phyloP scores from a whole-genome alignment of 108 stramenopile species.

The Aurantiochytrium sp. region DNA sequence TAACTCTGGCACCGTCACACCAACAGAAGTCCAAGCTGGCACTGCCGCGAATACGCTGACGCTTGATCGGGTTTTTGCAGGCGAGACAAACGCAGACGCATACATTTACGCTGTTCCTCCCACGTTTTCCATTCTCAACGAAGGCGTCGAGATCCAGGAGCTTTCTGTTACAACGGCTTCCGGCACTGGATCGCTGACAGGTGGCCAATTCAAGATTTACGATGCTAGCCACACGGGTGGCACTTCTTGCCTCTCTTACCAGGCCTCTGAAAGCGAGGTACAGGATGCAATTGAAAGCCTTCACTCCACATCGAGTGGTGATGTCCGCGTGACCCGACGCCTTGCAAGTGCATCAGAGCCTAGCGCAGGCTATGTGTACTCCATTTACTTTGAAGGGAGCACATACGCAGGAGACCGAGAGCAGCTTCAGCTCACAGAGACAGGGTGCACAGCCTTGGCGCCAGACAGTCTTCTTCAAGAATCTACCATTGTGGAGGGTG shows the following conservation, averaged over 20 bases:
- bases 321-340: slow-evolving; percentile 54
- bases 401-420: slow-evolving; percentile 1
- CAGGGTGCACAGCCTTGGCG: not conserved
- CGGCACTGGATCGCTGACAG: not conserved
- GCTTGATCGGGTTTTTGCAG: slow-evolving; percentile 38
- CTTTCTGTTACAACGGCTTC: slow-evolving; percentile 27
- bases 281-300: slow-evolving; percentile 43
- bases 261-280: slow-evolving; percentile 49
- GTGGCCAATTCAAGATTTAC: not conserved
- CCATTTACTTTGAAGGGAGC: slow-evolving; percentile 53
- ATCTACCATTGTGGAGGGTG: not conserved
- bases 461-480: not conserved
- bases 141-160: slow-evolving; percentile 34
- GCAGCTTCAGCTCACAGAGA: not conserved
- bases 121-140: slow-evolving; percentile 27
- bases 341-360: slow-evolving; percentile 48
- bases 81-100: not conserved
- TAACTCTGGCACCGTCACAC: not conserved
- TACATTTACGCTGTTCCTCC: slow-evolving; percentile 38
- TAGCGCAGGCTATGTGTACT: slow-evolving; percentile 57
- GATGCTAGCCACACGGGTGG: not conserved
- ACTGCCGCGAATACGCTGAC: slow-evolving; percentile 45
- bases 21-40: slow-evolving; percentile 21
- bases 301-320: slow-evolving; percentile 12
- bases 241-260: slow-evolving; percentile 44